Evolutionary conservation across 2,329 filamentous ascomycete genomes (phyloP).

Genomic region (Didymella exigua): DNA sequence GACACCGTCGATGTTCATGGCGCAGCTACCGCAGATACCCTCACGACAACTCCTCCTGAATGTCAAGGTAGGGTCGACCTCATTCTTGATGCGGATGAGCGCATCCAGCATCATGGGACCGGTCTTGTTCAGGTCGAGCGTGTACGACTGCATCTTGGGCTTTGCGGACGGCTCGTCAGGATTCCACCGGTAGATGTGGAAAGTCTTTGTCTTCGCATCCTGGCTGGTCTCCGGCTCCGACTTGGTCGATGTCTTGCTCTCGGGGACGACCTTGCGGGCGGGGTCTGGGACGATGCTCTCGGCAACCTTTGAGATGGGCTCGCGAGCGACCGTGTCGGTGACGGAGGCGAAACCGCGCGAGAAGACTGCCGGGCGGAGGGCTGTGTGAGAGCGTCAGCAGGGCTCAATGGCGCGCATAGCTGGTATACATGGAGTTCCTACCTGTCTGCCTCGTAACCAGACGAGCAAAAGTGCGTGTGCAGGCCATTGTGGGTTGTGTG

Average conservation of each 20-base stretch:
- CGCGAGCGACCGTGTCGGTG: constrained; percentile 38
- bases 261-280: constrained; percentile 44
- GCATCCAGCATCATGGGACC: constrained; percentile 98
- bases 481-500: constrained; percentile 43
- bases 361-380: constrained; percentile 45
- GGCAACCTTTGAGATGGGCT: constrained; percentile 41
- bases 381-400: constrained; percentile 36
- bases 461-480: constrained; percentile 46
- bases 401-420: constrained; percentile 26
- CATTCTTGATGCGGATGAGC: constrained; percentile 98
- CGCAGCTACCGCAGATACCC: constrained; percentile 97
- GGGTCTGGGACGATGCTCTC: constrained; percentile 39
- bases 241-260: constrained; percentile 64
- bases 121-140: constrained; percentile 96
- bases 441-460: constrained; percentile 47
- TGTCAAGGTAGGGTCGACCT: constrained; percentile 93
- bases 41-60: constrained; percentile 96
- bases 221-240: constrained; percentile 64
- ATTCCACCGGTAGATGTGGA: constrained; percentile 99
- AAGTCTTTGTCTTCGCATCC: constrained; percentile 79
- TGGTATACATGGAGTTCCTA: constrained; percentile 24
- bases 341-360: constrained; percentile 49
- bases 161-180: constrained; percentile 91
- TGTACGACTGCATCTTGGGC: constrained; percentile 94
- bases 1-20: constrained; percentile 99